Base-by-base conservation (phyloP, 1,139 yeast genomes). In the Suhomyces coccinellae region DNA sequence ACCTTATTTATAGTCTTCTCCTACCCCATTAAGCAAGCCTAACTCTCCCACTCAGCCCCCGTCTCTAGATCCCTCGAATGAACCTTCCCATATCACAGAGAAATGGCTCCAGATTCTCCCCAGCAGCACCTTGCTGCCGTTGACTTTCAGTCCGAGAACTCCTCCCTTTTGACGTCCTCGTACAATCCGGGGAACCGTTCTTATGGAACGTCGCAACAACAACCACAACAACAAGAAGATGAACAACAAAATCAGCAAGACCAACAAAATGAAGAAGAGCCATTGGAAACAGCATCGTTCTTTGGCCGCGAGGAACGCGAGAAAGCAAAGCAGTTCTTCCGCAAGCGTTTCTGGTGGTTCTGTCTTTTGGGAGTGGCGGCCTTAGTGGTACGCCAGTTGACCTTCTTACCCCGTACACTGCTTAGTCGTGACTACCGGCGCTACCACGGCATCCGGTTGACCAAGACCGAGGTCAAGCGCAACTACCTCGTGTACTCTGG, bases 371-470 rank as follows among this genome's bases (percentile, higher is more conserved):
- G 87, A 13, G 55, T 78, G 40, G 57, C 76, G 7, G 81, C 78
- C 46, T 67, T 79, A 38, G 66, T 81, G 11, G 70, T 81, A 4
- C 80, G 86, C 55, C 80, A 86, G 45, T 69, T 89, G 41, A 81
- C 87, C 1, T 91, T 91, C 59, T 71, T 90, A 26, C 97, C 97
- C 1, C 67, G 97, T 48, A 89, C 98, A 1, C 87, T 97, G 1
- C 69, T 89, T 15, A 82, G 87, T 43, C 73, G 97, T 51, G 98
- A 91, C 63, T 82, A 87, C 61, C 76, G 93, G 54, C 67, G 96
- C 44, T 66, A 88, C 56, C 89, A 89, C 63, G 82, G 83, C 17
- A 75, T 84, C 24, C 77, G 68, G 44, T 58, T 85, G 41, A 82
- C 90, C 3, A 77, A 75, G 49, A 73, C 79, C n/a, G 93, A 85